phyloP scores from a whole-genome alignment of 768 basidiomycete species.

The Lanmaoa rubissima region DNA sequence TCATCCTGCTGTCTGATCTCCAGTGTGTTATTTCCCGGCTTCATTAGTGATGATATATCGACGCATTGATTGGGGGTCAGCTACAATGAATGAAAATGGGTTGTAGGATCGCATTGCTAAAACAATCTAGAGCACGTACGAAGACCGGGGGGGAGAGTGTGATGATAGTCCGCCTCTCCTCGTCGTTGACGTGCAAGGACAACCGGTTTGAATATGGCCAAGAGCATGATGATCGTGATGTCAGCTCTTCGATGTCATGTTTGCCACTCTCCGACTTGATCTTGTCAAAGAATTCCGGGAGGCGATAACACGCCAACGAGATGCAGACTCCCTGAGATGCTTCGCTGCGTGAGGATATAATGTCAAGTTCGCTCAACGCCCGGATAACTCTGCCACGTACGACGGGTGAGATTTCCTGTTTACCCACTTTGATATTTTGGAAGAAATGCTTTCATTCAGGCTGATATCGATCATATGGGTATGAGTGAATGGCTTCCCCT shows the following conservation, averaged over 20 bases:
- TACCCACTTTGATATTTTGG: conserved; percentile 37
- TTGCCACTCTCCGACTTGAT: conserved; percentile 11
- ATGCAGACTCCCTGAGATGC: conserved; percentile 40
- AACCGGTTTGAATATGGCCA: conserved; percentile 42
- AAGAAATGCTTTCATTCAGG: conserved; percentile 29
- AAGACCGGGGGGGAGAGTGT: conserved; percentile 31
- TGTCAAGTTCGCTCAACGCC: background rate
- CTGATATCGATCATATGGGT: conserved; percentile 26
- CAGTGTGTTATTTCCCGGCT: conserved; percentile 41
- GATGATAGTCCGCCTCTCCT: conserved; percentile 10
- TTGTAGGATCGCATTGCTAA: background rate
- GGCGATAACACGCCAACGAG: conserved; percentile 45
- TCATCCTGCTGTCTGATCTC: conserved; percentile 43
- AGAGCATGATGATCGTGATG: conserved; percentile 31
- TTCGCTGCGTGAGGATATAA: conserved; percentile 25
- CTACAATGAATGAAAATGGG: conserved; percentile 25
- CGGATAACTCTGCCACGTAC: conserved; percentile 29
- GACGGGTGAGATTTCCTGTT: conserved; percentile 26
- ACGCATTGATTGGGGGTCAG: conserved; percentile 47
- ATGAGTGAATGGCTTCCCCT: conserved; percentile 21
- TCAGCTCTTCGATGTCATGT: conserved; percentile 19
- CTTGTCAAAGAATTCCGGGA: conserved; percentile 22
- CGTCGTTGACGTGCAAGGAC: conserved; percentile 14
- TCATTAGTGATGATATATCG: conserved; percentile 49
- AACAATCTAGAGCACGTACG: conserved; percentile 31